Evolutionary conservation across 1,139 yeast genomes (phyloP).

Genomic region (Petasospora rhodanensis): DNA sequence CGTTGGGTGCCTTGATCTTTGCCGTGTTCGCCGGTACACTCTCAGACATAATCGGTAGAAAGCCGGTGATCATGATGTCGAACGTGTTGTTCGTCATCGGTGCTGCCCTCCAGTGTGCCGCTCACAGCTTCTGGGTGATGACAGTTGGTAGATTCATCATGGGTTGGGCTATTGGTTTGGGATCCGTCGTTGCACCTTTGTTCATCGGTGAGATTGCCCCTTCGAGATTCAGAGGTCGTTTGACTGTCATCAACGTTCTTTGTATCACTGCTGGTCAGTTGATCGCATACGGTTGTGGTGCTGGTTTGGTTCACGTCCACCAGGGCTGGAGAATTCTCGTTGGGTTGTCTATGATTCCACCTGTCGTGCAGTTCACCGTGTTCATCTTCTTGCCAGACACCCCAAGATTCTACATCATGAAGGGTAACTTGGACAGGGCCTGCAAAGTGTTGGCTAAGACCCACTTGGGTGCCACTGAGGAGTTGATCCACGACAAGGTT

Average conservation of each 20-base stretch:
- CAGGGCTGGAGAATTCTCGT: conserved; percentile 94
- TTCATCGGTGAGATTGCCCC: conserved; percentile 93
- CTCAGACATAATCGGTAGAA: conserved; percentile 82
- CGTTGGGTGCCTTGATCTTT: conserved; percentile 84
- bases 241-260: conserved; percentile 48
- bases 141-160: conserved; percentile 82
- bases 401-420: conserved; percentile 81
- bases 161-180: conserved; percentile 96
- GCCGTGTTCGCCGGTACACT: conserved; percentile 71
- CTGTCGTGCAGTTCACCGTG: conserved; percentile 67
- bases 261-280: conserved; percentile 23
- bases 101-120: conserved; percentile 74
- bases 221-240: conserved; percentile 82
- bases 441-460: conserved; percentile 56
- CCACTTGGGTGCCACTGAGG: conserved; percentile 53
- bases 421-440: conserved; percentile 62
- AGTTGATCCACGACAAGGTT: conserved; percentile 52
- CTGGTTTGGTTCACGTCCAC: conserved; percentile 67
- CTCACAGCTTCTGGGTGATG: conserved; percentile 86
- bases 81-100: conserved; percentile 79
- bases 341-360: conserved; percentile 86
- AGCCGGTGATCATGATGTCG: conserved; percentile 72
- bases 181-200: conserved; percentile 84
- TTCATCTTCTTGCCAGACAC: conserved; percentile 92
- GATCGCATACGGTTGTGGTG: conserved; percentile 70